phyloP scores from a whole-genome alignment of 352 stramenopile species.

The Globisporangium barbulae region DNA sequence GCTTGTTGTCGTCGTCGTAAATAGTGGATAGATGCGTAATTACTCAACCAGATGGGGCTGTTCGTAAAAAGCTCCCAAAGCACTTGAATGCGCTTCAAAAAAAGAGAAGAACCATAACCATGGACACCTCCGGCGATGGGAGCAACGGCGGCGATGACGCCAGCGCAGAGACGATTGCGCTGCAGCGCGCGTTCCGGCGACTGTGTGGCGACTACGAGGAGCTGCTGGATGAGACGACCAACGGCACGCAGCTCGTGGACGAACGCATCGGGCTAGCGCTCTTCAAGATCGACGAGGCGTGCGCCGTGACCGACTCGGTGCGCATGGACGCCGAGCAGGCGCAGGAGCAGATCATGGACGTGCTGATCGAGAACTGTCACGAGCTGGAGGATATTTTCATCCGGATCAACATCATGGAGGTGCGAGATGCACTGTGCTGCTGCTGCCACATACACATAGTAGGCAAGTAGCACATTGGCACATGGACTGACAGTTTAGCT shows the following conservation, averaged over 20 bases:
- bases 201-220: constrained; percentile 72
- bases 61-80: not conserved
- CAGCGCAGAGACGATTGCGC: constrained; percentile 12
- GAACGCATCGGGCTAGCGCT: constrained; percentile 73
- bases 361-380: constrained; percentile 62
- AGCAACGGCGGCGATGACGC: not conserved
- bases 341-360: constrained; percentile 45
- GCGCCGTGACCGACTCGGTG: constrained; percentile 42
- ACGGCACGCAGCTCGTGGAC: constrained; percentile 52
- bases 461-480: no score
- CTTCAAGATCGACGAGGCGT: constrained; percentile 83
- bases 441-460: not conserved
- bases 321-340: constrained; percentile 45
- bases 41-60: not conserved
- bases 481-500: not conserved
- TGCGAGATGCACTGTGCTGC: constrained; percentile 11
- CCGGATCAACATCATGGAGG: constrained; percentile 72
- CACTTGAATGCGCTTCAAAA: not conserved
- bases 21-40: constrained; percentile 11
- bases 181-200: constrained; percentile 49
- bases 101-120: not conserved
- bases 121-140: not conserved
- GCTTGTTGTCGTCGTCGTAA: not conserved
- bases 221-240: constrained; percentile 54
- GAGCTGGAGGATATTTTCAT: constrained; percentile 82